Percentiles rank a stretch among this genome's conserved stretches.
Evolutionary conservation across 805 yeast genomes (phyloP).

Genomic region (Metschnikowia hibisci): DNA sequence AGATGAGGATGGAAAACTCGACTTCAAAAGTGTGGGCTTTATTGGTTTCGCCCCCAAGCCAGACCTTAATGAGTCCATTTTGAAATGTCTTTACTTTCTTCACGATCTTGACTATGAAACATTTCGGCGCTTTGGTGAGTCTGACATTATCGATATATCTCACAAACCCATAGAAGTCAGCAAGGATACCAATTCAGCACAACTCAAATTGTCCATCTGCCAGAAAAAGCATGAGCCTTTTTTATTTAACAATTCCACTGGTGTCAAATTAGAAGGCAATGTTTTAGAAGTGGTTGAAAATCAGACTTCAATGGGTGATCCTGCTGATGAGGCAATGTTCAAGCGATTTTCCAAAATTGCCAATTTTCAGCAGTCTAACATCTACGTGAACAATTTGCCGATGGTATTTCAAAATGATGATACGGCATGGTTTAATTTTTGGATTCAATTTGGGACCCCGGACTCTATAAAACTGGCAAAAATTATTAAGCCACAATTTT

Average conservation of each 20-base stretch:
- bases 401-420: slow-evolving; percentile 52
- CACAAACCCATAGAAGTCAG: background rate
- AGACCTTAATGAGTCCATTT: slow-evolving; percentile 42
- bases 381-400: slow-evolving; percentile 67
- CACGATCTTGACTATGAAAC: slow-evolving; percentile 43
- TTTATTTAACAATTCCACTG: slow-evolving; percentile 12
- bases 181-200: background rate
- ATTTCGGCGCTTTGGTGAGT: slow-evolving; percentile 37
- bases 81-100: slow-evolving; percentile 46
- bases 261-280: background rate
- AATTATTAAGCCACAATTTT: slow-evolving; percentile 41
- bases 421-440: slow-evolving; percentile 34
- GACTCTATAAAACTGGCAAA: slow-evolving; percentile 35
- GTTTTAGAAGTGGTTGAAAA: background rate
- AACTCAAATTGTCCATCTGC: slow-evolving; percentile 27
- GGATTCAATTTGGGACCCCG: slow-evolving; percentile 35
- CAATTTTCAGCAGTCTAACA: slow-evolving; percentile 62
- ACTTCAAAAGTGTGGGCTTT: slow-evolving; percentile 35
- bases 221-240: slow-evolving; percentile 37
- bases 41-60: slow-evolving; percentile 40
- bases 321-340: background rate
- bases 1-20: slow-evolving; percentile 35
- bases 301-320: background rate
- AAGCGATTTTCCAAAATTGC: slow-evolving; percentile 20
- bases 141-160: slow-evolving; percentile 26